Percentiles rank a stretch among this genome's conserved stretches.
Evolutionary conservation across 192 early-diverging fungal genomes (phyloP).

Genomic region (Gonapodya sp.): DNA sequence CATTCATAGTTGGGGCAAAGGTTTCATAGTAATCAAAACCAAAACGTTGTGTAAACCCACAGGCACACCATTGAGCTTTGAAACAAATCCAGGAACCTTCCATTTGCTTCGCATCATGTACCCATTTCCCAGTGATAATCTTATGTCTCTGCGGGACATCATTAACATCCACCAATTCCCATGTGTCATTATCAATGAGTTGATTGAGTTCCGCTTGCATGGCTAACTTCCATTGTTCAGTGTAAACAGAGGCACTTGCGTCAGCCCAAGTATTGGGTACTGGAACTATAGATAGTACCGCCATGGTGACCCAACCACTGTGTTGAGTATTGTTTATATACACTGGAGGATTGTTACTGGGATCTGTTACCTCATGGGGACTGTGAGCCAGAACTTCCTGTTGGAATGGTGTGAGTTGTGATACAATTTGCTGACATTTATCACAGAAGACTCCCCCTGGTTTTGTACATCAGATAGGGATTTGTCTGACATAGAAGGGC

Average conservation of each 20-base stretch:
- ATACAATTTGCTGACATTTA: too few species aligned
- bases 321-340: too few species aligned
- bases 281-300: too few species aligned
- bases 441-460: too few species aligned
- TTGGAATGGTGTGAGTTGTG: too few species aligned
- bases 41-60: background rate
- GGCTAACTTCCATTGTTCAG: background rate
- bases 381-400: too few species aligned
- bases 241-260: background rate
- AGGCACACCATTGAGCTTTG: background rate
- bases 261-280: background rate
- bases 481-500: too few species aligned
- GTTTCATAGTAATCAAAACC: background rate
- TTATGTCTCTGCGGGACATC: too few species aligned
- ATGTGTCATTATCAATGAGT: background rate
- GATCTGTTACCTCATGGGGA: too few species aligned
- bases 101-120: background rate
- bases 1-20: background rate
- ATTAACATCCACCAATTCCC: background rate
- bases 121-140: background rate
- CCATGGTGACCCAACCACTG: too few species aligned
- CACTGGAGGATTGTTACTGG: too few species aligned
- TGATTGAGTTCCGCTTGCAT: background rate
- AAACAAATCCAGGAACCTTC: background rate
- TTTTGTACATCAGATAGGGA: too few species aligned